Conservation (phyloP, 2,329 filamentous ascomycete species). For the Clarireedia homoeocarpa region DNA sequence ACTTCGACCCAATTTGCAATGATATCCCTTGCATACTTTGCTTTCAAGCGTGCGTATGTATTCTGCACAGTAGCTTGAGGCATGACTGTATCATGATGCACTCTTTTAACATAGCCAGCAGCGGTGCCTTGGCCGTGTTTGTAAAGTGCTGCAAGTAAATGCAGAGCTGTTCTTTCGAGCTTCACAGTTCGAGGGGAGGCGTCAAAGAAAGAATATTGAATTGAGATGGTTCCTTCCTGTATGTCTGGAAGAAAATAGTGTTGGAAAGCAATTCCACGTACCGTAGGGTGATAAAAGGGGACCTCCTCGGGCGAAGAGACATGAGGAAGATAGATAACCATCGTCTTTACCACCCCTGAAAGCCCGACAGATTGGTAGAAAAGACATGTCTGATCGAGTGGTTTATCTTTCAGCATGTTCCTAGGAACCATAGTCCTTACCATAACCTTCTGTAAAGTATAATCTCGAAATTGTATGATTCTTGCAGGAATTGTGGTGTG, state of each 20-base stretch:
- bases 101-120: slow-evolving; percentile 68
- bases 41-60: slow-evolving; percentile 73
- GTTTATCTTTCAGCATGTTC: slow-evolving; percentile 66
- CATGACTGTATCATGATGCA: slow-evolving; percentile 75
- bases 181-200: slow-evolving; percentile 33
- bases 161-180: slow-evolving; percentile 58
- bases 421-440: slow-evolving; percentile 74
- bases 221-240: slow-evolving; percentile 43
- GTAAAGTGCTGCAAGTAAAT: slow-evolving; percentile 59
- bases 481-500: slow-evolving; percentile 28
- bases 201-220: slow-evolving; percentile 52
- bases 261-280: slow-evolving; percentile 66
- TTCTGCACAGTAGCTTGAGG: slow-evolving; percentile 72
- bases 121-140: slow-evolving; percentile 64
- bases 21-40: slow-evolving; percentile 64
- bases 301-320: slow-evolving; percentile 50
- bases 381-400: slow-evolving; percentile 76
- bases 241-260: slow-evolving; percentile 52
- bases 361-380: slow-evolving; percentile 44
- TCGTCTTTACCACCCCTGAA: slow-evolving; percentile 32
- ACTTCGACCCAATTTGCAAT: slow-evolving; percentile 75
- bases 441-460: slow-evolving; percentile 52
- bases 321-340: slow-evolving; percentile 77
- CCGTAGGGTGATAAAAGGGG: slow-evolving; percentile 82
- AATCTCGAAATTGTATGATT: slow-evolving; percentile 39